Evolutionary conservation across 2,329 filamentous ascomycete species (phyloP).

Genomic region (Juglanconis oblonga): DNA sequence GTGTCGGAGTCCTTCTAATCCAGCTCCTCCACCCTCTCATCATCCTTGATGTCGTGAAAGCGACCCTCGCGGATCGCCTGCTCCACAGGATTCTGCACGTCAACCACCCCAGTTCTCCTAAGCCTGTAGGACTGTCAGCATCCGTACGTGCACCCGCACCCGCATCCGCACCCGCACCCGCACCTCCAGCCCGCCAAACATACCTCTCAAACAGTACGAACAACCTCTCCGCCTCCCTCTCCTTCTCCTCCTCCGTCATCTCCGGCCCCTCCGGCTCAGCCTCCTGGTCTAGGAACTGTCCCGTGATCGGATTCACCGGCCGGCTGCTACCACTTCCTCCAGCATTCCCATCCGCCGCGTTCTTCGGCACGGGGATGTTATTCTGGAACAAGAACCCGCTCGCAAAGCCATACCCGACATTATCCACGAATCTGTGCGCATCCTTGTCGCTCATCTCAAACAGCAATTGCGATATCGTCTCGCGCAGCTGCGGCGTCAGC

Average conservation of each 20-base stretch:
- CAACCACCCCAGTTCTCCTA: slow-evolving; percentile 71
- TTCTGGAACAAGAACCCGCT: slow-evolving; percentile 86
- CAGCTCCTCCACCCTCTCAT: slow-evolving; percentile 46
- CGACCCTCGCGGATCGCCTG: slow-evolving; percentile 66
- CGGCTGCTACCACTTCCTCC: slow-evolving; percentile 26
- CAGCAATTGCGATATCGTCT: slow-evolving; percentile 72
- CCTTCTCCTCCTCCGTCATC: slow-evolving; percentile 91
- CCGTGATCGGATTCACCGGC: slow-evolving; percentile 79
- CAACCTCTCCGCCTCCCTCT: slow-evolving; percentile 82
- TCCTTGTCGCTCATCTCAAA: slow-evolving; percentile 86
- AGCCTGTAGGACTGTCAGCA: slow-evolving; percentile 40
- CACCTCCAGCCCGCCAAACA: slow-evolving; percentile 19
- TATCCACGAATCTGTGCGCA: slow-evolving; percentile 75
- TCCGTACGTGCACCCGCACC: no score
- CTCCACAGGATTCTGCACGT: slow-evolving; percentile 76
- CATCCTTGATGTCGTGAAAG: slow-evolving; percentile 65
- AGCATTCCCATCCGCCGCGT: slow-evolving; percentile 53
- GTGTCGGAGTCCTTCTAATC: slow-evolving; percentile 25
- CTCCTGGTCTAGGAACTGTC: slow-evolving; percentile 73
- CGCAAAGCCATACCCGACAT: slow-evolving; percentile 92
- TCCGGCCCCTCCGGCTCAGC: slow-evolving; percentile 55
- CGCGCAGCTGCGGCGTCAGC: slow-evolving; percentile 66
- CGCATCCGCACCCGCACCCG: no score
- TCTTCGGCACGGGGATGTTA: slow-evolving; percentile 73
- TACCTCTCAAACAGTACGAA: slow-evolving; percentile 90